Evolutionary conservation across 2,329 filamentous ascomycete genomes (phyloP).

Genomic region (Colletotrichum tanaceti): DNA sequence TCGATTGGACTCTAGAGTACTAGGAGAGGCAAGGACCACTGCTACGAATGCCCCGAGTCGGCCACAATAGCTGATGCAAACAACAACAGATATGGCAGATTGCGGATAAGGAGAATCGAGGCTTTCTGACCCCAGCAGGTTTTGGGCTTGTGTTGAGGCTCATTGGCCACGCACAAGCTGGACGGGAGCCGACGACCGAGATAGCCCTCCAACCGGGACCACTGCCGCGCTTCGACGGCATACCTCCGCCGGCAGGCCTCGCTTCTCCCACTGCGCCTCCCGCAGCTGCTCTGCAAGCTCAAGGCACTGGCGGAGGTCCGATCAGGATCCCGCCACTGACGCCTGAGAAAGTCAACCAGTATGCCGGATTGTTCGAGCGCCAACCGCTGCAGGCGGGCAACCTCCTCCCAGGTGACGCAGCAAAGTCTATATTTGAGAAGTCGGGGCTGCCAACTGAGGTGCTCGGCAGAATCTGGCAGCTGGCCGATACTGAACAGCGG

Average conservation of each 20-base stretch:
- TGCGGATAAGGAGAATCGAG: slow-evolving; percentile 95
- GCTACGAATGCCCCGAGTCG: not conserved
- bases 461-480: slow-evolving; percentile 94
- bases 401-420: slow-evolving; percentile 83
- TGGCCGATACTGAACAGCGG: slow-evolving; percentile 93
- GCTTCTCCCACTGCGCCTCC: slow-evolving; percentile 60
- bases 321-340: slow-evolving; percentile 90
- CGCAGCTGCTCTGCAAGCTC: slow-evolving; percentile 62
- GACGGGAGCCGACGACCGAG: slow-evolving; percentile 82
- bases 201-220: slow-evolving; percentile 87
- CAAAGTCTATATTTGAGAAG: slow-evolving; percentile 95
- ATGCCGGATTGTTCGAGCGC: slow-evolving; percentile 89
- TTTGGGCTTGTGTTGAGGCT: slow-evolving; percentile 93
- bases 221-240: slow-evolving; percentile 91
- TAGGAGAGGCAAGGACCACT: slow-evolving; percentile 78
- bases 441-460: slow-evolving; percentile 90
- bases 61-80: slow-evolving; percentile 11
- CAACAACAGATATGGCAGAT: slow-evolving; percentile 92
- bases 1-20: slow-evolving; percentile 82
- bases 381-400: slow-evolving; percentile 79
- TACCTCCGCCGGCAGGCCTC: slow-evolving; percentile 53
- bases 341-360: slow-evolving; percentile 90
- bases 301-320: slow-evolving; percentile 71
- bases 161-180: slow-evolving; percentile 94
- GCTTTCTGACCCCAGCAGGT: slow-evolving; percentile 89